These are phyloP conservation scores for Amesomyces nigricolor DNA, from an alignment of 2,329 filamentous ascomycete species.

Conservation along the genomic window DNA sequence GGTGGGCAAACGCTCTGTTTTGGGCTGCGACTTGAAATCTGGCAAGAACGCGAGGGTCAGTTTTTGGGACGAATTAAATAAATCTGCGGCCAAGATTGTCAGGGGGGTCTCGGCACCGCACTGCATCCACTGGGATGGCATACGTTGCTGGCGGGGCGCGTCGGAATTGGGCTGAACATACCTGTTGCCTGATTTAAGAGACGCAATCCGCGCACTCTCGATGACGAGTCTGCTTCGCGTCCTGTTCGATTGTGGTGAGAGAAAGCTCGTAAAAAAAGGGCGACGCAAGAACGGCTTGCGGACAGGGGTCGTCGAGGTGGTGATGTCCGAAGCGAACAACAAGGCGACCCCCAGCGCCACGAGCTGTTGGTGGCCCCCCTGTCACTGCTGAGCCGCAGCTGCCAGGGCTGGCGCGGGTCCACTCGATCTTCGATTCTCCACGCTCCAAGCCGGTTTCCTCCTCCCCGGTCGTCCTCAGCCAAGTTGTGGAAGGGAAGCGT, in stretches of 20 bases:
- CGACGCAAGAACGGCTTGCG: constrained; percentile 5
- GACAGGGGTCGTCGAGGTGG: constrained; percentile 13
- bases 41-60: constrained; percentile 25
- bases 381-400: constrained; percentile 9
- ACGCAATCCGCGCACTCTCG: constrained; percentile 12
- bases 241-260: neutral
- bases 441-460: constrained; percentile 14
- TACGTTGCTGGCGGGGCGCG: constrained; percentile 1
- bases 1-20: constrained; percentile 2
- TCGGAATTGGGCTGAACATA: constrained; percentile 11
- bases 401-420: constrained; percentile 1
- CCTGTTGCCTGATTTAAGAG: constrained; percentile 12
- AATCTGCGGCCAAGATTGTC: constrained; percentile 7
- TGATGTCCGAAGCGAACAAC: constrained; percentile 15
- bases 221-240: constrained; percentile 12
- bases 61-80: constrained; percentile 21
- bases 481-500: neutral
- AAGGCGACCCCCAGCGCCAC: neutral
- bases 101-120: constrained; percentile 4
- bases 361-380: constrained; percentile 6
- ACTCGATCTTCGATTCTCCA: constrained; percentile 5
- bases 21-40: constrained; percentile 22
- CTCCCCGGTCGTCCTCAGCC: constrained; percentile 10
- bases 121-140: neutral
- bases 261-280: neutral